Evolutionary conservation across 108 stramenopile species (phyloP), one percentile per base, ranked within the genome.

Genomic region (Nannochloropsis granulata): DNA sequence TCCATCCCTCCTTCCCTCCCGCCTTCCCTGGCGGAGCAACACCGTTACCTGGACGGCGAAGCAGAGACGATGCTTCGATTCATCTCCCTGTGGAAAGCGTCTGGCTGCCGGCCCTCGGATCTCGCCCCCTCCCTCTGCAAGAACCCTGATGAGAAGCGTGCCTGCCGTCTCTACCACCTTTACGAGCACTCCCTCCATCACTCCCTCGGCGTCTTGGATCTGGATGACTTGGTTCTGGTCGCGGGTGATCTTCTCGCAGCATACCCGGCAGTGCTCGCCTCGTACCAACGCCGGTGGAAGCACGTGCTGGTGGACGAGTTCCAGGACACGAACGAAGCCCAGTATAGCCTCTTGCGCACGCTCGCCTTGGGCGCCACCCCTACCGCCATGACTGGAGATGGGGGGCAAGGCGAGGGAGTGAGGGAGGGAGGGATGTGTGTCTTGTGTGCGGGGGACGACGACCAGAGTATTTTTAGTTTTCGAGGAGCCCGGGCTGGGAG

Each of bases 291-390:
- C 82, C 78, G 86, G 24, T 45, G 82, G 23, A 82, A 79, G n/a
- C 82, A 86, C 44, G 34, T 86, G 19, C 78, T 86, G 1, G 86
- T 86, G 44, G 86, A 86, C 43, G 86, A 86, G 45, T 86, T 82
- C 45, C 86, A 86, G 78, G 86, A 86, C 83, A 86, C 86, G 13
- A 86, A 82, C 83, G 78, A 56, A 23, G 83, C 82, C 13, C 83
- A 83, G 44, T 78, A 86, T 16, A 26, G 44, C 81, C 86, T 86
- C 79, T 82, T 86, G 82, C 83, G 46, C 82, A 82, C 83, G 25
- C 14, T 24, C 34, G 25, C 23, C 43, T 23, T 44, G 44, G 43
- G 44, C 2, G 44, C 44, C 43, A n/a, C 44, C 1, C 82, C 82
- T 7, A 13, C 43, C 13, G n/a, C 16, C 14, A 16, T 2, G 16